A percentile compares a stretch with the other conserved stretches of the same genome.
Evolutionary conservation across 2,329 filamentous ascomycete genomes (phyloP).

Genomic region (Diaporthe australafricana): DNA sequence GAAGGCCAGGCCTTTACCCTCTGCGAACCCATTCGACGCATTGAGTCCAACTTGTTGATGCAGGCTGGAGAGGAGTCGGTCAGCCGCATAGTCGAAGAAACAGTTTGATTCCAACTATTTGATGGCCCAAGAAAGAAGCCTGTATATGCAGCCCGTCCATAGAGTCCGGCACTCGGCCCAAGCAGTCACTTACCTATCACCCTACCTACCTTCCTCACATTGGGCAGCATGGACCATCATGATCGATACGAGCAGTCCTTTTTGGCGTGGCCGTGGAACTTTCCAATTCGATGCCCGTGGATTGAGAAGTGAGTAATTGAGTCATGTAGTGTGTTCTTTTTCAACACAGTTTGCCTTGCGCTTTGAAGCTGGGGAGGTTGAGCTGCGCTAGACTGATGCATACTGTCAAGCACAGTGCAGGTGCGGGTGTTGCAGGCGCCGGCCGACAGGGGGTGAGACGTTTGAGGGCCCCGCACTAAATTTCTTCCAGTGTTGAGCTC

Average conservation of each 20-base stretch:
- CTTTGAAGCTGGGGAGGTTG: not conserved
- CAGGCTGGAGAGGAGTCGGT: not conserved
- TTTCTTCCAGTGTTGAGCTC: constrained; percentile 24
- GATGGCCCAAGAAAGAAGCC: not conserved
- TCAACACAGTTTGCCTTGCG: not conserved
- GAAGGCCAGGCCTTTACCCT: not conserved
- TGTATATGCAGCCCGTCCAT: not conserved
- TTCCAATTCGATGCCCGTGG: not conserved
- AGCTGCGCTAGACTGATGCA: not conserved
- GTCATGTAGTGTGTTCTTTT: not conserved
- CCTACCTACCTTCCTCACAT: no score
- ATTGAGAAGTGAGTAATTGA: not conserved
- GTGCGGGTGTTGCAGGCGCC: not conserved
- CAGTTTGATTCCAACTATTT: not conserved
- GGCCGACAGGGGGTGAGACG: not conserved
- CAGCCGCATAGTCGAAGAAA: not conserved
- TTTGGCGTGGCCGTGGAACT: not conserved
- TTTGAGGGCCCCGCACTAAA: constrained; percentile 26
- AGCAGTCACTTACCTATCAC: not conserved
- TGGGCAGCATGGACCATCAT: no score
- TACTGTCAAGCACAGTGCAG: not conserved
- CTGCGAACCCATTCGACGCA: constrained; percentile 31
- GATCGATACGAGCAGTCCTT: not conserved
- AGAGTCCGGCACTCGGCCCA: not conserved
- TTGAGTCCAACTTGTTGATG: constrained; percentile 12